These are phyloP conservation scores for Leucocoprinus leucothites DNA, from an alignment of 768 basidiomycete species.

Conservation along the genomic window DNA sequence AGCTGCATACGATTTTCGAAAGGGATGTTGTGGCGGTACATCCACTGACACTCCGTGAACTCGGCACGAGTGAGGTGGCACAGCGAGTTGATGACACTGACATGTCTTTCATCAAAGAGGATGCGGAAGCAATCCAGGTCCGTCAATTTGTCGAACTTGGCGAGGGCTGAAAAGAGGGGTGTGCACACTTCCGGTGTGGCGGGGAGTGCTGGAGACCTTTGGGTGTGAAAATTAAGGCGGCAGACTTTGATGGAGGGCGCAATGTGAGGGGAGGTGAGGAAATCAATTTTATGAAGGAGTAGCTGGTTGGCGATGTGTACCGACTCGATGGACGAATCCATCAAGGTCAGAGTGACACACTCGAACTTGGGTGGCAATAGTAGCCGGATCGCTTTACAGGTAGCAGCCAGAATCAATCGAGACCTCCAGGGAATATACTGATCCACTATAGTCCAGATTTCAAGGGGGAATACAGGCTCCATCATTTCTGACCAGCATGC, in stretches of 20 bases:
- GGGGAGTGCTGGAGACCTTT: not conserved
- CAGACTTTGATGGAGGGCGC: conserved; percentile 2
- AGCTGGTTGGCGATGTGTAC: conserved; percentile 2
- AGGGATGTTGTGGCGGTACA: not conserved
- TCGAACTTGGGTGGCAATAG: conserved; percentile 3
- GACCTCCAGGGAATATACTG: not conserved
- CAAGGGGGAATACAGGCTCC: conserved; percentile 5
- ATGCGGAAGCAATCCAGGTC: conserved; percentile 8
- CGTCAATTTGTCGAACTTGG: not conserved
- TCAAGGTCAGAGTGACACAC: not conserved
- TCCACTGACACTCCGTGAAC: conserved; percentile 8
- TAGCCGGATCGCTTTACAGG: not conserved
- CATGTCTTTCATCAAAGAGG: conserved; percentile 6
- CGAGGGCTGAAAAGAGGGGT: not conserved
- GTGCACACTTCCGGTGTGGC: not conserved
- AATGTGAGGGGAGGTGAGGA: conserved; percentile 1
- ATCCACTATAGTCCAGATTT: conserved; percentile 8
- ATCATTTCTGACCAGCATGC: too few species aligned
- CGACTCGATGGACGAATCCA: conserved; percentile 3
- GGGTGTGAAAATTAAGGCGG: not conserved
- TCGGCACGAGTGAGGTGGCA: conserved; percentile 2
- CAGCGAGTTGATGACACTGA: not conserved
- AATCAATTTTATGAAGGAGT: not conserved
- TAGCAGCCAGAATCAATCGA: not conserved
- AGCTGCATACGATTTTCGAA: conserved; percentile 7